phyloP scores from a whole-genome alignment of 2,329 filamentous ascomycete genomes.

The Cladosporium halotolerans region DNA sequence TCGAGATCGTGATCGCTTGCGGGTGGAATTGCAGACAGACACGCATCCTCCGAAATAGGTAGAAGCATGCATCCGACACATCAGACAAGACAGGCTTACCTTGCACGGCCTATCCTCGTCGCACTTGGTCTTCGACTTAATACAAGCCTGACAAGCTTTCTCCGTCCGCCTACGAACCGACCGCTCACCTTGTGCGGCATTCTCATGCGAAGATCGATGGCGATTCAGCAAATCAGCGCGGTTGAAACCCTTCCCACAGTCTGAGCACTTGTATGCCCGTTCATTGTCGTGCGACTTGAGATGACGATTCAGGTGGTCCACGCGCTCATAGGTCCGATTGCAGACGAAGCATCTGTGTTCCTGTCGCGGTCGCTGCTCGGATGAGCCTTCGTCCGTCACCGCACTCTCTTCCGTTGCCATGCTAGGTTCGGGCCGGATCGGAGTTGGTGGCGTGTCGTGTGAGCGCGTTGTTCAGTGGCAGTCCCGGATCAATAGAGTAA shows the following conservation, averaged over 20 bases:
- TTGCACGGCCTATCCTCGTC: constrained; percentile 23
- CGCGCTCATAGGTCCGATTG: constrained; percentile 20
- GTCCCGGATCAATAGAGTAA: too few species aligned
- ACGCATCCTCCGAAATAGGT: too few species aligned
- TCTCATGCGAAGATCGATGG: constrained; percentile 21
- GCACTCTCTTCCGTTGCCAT: too few species aligned
- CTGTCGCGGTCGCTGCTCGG: too few species aligned
- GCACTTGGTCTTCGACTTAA: constrained; percentile 24
- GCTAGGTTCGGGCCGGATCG: too few species aligned
- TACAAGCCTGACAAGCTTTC: constrained; percentile 21
- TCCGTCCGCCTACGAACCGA: constrained; percentile 19
- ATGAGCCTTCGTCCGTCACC: too few species aligned
- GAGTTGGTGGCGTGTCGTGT: too few species aligned
- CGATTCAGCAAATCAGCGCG: constrained; percentile 24
- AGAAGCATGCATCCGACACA: not conserved
- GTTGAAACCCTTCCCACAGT: constrained; percentile 26
- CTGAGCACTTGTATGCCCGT: constrained; percentile 18
- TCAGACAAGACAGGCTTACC: not conserved
- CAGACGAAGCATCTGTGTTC: constrained; percentile 21
- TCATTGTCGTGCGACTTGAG: constrained; percentile 26
- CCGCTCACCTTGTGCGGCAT: constrained; percentile 16
- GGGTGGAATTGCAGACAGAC: not conserved
- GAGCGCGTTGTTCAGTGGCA: too few species aligned
- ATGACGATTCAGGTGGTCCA: constrained; percentile 22
- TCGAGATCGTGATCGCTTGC: not conserved